Evolutionary conservation across 805 yeast genomes (phyloP), one percentile per base, ranked within the genome.

Genomic region (Schwanniomyces polymorphus): DNA sequence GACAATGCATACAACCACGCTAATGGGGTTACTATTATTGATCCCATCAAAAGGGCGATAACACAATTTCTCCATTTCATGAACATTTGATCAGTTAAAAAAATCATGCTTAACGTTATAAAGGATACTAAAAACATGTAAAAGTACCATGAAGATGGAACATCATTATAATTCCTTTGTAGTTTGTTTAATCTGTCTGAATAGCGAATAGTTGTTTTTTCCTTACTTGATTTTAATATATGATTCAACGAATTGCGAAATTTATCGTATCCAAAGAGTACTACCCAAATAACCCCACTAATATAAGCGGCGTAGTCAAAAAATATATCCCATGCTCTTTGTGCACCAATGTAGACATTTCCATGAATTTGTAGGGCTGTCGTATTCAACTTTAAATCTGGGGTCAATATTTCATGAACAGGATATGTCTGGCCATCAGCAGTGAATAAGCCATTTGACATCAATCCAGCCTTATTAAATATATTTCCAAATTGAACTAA

Each of bases 1-100:
- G 80, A 72, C n/a, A 71, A 59, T 0, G 80, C 81, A 48, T 72
- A 76, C n/a, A 76, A 54, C 65, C 78, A 76, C 33, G 75, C 68
- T 57, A 76, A 61, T 2, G 81, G 80, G 0, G 71, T 67, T 25
- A 76, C 77, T 23, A 74, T 75, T 6, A 74, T 45, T 1, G 70
- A 61, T 5, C 80, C 80, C 52, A 75, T 60, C 5, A 50, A 44
- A 25, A 76, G 54, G 0, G 78, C 80, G 12, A 75, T 72, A 12
- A 75, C 25, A 42, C 68, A 67, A 6, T 74, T 58, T 67, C 70
- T 68, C 70, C 69, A 60, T 3, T 72, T 73, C 62, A 68, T 61
- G 49, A 62, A 65, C 45, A 69, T 52, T 28, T 58, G 51, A 6
- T 63, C 65, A 2, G 69, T 57, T 7, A 56, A 45, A 37, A 68